Base-by-base conservation (phyloP, 1,139 yeast species). In the Pichia sp. region DNA sequence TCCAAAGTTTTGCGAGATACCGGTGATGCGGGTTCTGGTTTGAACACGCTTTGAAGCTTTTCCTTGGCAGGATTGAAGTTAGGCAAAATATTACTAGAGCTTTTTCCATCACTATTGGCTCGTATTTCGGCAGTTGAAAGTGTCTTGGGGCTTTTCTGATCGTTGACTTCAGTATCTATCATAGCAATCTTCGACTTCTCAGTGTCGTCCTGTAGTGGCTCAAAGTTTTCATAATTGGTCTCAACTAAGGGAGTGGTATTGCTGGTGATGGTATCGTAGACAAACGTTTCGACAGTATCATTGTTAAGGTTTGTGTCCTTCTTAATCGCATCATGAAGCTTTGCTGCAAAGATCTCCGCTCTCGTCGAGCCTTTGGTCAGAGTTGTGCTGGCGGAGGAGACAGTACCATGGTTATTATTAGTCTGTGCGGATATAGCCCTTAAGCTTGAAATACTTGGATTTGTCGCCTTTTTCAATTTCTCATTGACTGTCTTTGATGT, bases 341-440 rank as follows among this genome's bases (percentile, higher is more conserved):
- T 82, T 1, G 97, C 96, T 11, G 97, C 97, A 60, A 88, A 88
- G 40, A 85, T 77, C 52, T 88, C 97, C 0, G 96, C 91, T 53
- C 87, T 74, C 5, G 94, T 29, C 62, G 71, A 46, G 47, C 54
- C 49, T 36, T 54, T 55, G 20, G 56, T 51, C 20, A 51, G 43
- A 1, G 50, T 35, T 4, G 55, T 52, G 10, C 46, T 39, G 3
- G 48, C 40, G 2, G 58, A 51, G 5, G 56, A 49, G 3, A 47
- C 42, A 23, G 49, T 50, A 16, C 42, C 34, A 14, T 47, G 40
- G n/a, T n/a, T n/a, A 3, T 44, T 46, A 6, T 41, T 35, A 12
- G 28, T 27, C 21, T 31, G 45, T 20, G 26, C 20, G 16, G 45
- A 37, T 17, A 48, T 41, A 1, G 45, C 46, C 22, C 55, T 41